Conservation (phyloP, 768 basidiomycete species). For the Postia placenta region DNA sequence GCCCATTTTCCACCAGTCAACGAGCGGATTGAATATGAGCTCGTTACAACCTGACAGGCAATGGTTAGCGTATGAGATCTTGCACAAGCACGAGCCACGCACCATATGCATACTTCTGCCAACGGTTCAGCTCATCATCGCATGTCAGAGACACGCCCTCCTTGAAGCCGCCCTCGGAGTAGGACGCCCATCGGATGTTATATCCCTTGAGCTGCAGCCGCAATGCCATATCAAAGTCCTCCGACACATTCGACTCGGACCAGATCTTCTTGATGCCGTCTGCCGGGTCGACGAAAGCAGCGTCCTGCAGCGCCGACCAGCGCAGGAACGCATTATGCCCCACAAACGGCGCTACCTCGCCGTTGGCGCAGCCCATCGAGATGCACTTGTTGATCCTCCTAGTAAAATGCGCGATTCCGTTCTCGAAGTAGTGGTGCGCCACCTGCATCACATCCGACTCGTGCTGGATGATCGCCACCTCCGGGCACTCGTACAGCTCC, state of each 20-base stretch:
- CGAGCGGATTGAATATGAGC: slow-evolving; percentile 80
- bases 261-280: slow-evolving; percentile 70
- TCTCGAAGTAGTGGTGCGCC: slow-evolving; percentile 85
- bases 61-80: not conserved
- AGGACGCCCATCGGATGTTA: slow-evolving; percentile 81
- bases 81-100: slow-evolving; percentile 8
- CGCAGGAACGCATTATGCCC: slow-evolving; percentile 88
- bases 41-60: slow-evolving; percentile 53
- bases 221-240: slow-evolving; percentile 80
- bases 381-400: slow-evolving; percentile 81
- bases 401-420: slow-evolving; percentile 85
- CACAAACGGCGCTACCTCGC: slow-evolving; percentile 79
- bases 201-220: slow-evolving; percentile 61
- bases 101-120: slow-evolving; percentile 88
- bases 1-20: slow-evolving; percentile 70
- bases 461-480: slow-evolving; percentile 87
- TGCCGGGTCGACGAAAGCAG: slow-evolving; percentile 63
- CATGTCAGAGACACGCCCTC: slow-evolving; percentile 90
- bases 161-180: slow-evolving; percentile 80
- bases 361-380: slow-evolving; percentile 74
- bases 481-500: slow-evolving; percentile 75
- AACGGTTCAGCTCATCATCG: slow-evolving; percentile 87
- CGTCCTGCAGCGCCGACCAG: slow-evolving; percentile 87
- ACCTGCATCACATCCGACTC: slow-evolving; percentile 93
- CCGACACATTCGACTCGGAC: slow-evolving; percentile 78